phyloP scores from a whole-genome alignment of 306 rosid genomes.

The Vigna angularis region DNA sequence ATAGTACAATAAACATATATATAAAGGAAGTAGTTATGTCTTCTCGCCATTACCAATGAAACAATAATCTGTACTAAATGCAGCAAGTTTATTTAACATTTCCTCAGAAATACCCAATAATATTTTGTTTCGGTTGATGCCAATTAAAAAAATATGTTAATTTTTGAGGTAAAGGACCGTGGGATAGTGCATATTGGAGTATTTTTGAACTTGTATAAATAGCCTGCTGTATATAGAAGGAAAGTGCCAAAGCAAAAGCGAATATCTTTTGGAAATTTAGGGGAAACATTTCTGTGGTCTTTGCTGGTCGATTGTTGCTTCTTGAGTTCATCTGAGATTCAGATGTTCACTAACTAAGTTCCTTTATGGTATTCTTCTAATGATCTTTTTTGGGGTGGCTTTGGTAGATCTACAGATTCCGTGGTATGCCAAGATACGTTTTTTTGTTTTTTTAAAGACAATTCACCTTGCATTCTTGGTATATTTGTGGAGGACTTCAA shows the following conservation, averaged over 20 bases:
- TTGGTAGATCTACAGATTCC: neutral
- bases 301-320: neutral
- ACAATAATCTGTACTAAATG: slow-evolving; percentile 5
- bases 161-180: slow-evolving; percentile 8
- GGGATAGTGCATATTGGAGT: slow-evolving; percentile 9
- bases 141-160: slow-evolving; percentile 10
- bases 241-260: slow-evolving; percentile 18
- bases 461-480: neutral
- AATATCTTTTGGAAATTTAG: neutral
- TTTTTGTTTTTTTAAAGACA: neutral
- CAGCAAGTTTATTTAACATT: slow-evolving; percentile 25
- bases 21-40: neutral
- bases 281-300: neutral
- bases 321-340: neutral
- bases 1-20: slow-evolving; percentile 25
- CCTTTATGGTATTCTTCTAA: neutral
- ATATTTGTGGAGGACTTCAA: neutral
- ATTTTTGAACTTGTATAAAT: slow-evolving; percentile 24
- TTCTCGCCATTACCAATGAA: slow-evolving; percentile 11
- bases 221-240: slow-evolving; percentile 26
- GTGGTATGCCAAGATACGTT: neutral
- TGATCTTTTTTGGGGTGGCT: neutral
- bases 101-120: neutral
- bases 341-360: slow-evolving; percentile 4
- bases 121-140: slow-evolving; percentile 16